Percentiles rank a stretch among this genome's conserved stretches.
Evolutionary conservation across 2,329 filamentous ascomycete genomes (phyloP).

Genomic region (Myriangium duriaei): DNA sequence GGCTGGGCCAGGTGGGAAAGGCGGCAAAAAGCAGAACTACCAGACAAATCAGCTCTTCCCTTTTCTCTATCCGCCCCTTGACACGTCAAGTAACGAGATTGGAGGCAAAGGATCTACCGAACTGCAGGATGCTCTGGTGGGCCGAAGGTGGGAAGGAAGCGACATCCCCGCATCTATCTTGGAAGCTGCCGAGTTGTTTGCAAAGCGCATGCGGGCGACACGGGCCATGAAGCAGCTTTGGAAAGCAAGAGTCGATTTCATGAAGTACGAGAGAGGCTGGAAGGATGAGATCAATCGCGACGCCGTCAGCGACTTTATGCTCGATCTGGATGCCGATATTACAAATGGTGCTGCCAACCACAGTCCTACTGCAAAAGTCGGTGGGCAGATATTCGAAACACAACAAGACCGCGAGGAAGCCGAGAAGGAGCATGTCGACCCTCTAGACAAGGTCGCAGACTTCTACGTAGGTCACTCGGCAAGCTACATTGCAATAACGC

Average conservation of each 20-base stretch:
- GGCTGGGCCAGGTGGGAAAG: conserved; percentile 69
- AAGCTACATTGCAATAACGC: not conserved
- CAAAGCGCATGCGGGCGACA: conserved; percentile 79
- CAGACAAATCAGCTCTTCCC: conserved; percentile 98
- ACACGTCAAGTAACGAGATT: conserved; percentile 75
- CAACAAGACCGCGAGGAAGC: conserved; percentile 2
- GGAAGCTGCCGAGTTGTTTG: conserved; percentile 87
- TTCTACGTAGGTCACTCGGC: conserved; percentile 60
- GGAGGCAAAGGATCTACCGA: conserved; percentile 80
- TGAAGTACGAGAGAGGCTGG: conserved; percentile 89
- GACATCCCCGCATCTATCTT: conserved; percentile 90
- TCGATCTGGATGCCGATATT: conserved; percentile 20
- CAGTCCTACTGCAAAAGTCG: conserved; percentile 8
- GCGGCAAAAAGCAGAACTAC: conserved; percentile 97
- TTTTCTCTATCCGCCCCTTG: conserved; percentile 89
- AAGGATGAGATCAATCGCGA: conserved; percentile 28
- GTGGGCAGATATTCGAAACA: no score
- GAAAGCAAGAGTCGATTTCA: conserved; percentile 83
- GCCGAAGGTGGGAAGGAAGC: conserved; percentile 81
- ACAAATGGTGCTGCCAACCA: conserved; percentile 24
- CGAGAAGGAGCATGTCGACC: conserved; percentile 14
- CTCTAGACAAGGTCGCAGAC: conserved; percentile 49
- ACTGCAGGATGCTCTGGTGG: conserved; percentile 66
- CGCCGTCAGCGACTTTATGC: conserved; percentile 1
- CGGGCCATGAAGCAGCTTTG: conserved; percentile 85